Conservation (phyloP, 345 rosid genomes). For the Pugionium cornutum region DNA sequence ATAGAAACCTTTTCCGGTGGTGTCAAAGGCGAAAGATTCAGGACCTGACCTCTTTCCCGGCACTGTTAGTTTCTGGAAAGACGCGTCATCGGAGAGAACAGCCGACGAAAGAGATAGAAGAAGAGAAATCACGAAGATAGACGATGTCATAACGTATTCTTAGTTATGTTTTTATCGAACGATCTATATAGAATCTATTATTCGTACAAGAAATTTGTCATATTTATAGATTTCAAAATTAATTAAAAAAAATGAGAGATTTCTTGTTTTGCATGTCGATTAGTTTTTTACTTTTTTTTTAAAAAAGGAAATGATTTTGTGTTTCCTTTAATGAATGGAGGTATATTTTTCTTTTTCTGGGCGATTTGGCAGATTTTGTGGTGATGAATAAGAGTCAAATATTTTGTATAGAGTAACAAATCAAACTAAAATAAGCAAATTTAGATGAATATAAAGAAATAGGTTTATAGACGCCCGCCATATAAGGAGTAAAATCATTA, state of each 20-base stretch:
- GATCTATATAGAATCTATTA: not conserved
- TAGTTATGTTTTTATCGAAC: not conserved
- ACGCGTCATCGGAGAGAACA: constrained; percentile 16
- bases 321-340: not conserved
- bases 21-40: constrained; percentile 38
- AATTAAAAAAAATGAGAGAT: not conserved
- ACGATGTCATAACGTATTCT: constrained; percentile 25
- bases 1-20: constrained; percentile 40
- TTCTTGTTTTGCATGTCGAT: constrained; percentile 12
- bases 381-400: not conserved
- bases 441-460: not conserved
- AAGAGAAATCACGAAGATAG: constrained; percentile 26
- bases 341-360: not conserved
- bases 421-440: not conserved
- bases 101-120: constrained; percentile 31
- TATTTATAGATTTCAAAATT: constrained; percentile 8
- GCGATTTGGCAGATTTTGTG: constrained; percentile 8
- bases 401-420: not conserved
- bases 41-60: constrained; percentile 40
- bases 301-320: not conserved
- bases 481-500: too few species aligned
- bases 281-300: not conserved
- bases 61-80: constrained; percentile 33
- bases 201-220: not conserved
- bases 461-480: too few species aligned